phyloP scores from a whole-genome alignment of 2,329 filamentous ascomycete species.

The Sporothrix mexicana region DNA sequence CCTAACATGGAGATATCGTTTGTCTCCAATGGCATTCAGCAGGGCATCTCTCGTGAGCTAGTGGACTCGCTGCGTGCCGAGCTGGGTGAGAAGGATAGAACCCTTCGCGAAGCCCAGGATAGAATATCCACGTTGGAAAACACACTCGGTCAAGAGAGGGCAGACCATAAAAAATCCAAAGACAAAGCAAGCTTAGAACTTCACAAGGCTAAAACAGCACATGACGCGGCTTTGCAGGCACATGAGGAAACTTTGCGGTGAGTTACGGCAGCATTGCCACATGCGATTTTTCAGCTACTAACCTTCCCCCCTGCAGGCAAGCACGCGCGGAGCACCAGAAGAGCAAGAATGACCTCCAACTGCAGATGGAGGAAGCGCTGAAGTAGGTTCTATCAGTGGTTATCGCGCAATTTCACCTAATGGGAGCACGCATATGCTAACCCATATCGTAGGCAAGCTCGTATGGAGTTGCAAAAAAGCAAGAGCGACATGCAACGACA shows the following conservation, averaged over 20 bases:
- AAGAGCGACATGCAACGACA: conserved; percentile 35
- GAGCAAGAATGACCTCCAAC: no score
- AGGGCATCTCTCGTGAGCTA: conserved; percentile 90
- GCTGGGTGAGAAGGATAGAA: conserved; percentile 71
- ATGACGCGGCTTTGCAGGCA: conserved; percentile 57
- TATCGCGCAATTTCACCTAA: not conserved
- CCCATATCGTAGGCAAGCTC: conserved; percentile 31
- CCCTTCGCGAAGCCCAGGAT: conserved; percentile 55
- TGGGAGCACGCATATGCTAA: not conserved
- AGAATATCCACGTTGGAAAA: conserved; percentile 55
- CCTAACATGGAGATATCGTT: conserved; percentile 86
- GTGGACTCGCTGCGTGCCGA: conserved; percentile 84
- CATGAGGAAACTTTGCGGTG: conserved; percentile 67
- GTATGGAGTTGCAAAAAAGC: conserved; percentile 40
- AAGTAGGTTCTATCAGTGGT: no score
- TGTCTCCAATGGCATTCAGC: conserved; percentile 77
- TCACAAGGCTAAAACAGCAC: conserved; percentile 46
- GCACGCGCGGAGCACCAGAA: no score
- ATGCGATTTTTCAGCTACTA: no score
- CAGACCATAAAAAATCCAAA: conserved; percentile 71
- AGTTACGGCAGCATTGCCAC: not conserved
- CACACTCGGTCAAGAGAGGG: conserved; percentile 73
- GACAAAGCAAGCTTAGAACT: conserved; percentile 62
- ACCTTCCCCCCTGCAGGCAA: no score
- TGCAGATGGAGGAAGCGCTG: no score